Evolutionary conservation across 805 yeast species (phyloP), one percentile per base, ranked within the genome.

Genomic region (Ogataea paradorogensis): DNA sequence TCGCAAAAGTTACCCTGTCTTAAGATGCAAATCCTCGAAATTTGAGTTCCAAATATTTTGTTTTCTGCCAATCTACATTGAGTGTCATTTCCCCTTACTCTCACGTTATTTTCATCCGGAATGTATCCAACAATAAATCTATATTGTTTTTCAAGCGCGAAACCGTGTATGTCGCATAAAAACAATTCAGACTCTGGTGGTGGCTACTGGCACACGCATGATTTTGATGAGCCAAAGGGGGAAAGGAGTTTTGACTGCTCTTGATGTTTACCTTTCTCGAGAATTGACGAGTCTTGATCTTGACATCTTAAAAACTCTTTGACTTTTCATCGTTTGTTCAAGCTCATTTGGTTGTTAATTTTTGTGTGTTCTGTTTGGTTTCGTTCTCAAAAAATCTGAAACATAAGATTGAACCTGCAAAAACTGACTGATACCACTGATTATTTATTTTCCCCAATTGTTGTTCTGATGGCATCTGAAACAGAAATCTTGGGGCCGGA

Each of bases 1-100:
- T 20, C 38, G 38, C 31, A 11, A 35, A 28, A 35, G 23, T 35
- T 35, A 35, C 39, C 39, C 39, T 22, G 34, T 15, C 25, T 20
- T 4, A 5, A 18, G 20, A 18, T n/a, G 25, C 14, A 20, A 15
- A 15, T 28, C 20, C 13, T 10, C n/a, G n/a, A 15, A 28, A 20
- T 20, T 18, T 9, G 5, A 18, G 9, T 8, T 18, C 24, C 7
- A n/a, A n/a, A n/a, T n/a, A n/a, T n/a, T n/a, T n/a, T n/a, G n/a
- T n/a, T n/a, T n/a, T n/a, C 35, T 33, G 35, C 15, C 35, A 33
- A 33, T 33, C 37, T 34, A 27, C 4, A 33, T 10, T 11, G 16
- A 10, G 34, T n/a, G 28, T 26, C 25, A 23, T 9, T 11, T 23
- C 24, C 24, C n/a, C n/a, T n/a, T n/a, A n/a, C n/a, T n/a, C n/a